Evolutionary conservation across 1,284 basidiomycete genomes (phyloP).

Genomic region (Mycena sp.): DNA sequence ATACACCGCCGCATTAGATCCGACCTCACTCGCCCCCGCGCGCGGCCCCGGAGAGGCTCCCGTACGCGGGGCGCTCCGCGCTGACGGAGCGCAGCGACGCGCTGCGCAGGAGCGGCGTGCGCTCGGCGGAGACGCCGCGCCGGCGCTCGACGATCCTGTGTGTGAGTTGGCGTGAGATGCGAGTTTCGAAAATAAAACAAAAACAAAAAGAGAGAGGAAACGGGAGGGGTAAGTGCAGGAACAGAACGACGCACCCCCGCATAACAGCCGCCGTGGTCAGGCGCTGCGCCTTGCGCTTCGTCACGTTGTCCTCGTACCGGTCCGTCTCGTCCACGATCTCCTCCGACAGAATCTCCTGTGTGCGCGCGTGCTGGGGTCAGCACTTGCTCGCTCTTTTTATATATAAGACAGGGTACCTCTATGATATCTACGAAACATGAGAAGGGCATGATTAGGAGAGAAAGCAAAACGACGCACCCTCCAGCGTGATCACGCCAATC

Average conservation of each 20-base stretch:
- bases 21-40: too few species aligned
- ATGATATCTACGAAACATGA: slow-evolving; percentile 57
- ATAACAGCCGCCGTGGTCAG: slow-evolving; percentile 80
- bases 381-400: too few species aligned
- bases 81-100: too few species aligned
- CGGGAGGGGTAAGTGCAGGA: background rate
- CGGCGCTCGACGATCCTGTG: background rate
- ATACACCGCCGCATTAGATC: too few species aligned
- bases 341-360: slow-evolving; percentile 86
- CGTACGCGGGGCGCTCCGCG: too few species aligned
- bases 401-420: slow-evolving; percentile 35
- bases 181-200: background rate
- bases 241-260: slow-evolving; percentile 58
- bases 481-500: slow-evolving; percentile 76
- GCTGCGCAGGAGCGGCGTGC: background rate
- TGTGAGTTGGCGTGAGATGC: background rate
- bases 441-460: too few species aligned
- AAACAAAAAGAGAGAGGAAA: background rate
- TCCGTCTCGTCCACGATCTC: slow-evolving; percentile 95
- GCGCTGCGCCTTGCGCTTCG: slow-evolving; percentile 76
- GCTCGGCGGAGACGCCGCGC: background rate
- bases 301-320: slow-evolving; percentile 85
- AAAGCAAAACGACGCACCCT: background rate
- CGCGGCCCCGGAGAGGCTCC: too few species aligned
- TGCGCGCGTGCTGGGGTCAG: too few species aligned